These are phyloP conservation scores for Trametes sp. DNA, from an alignment of 1,284 basidiomycete genomes.

Conservation along the genomic window DNA sequence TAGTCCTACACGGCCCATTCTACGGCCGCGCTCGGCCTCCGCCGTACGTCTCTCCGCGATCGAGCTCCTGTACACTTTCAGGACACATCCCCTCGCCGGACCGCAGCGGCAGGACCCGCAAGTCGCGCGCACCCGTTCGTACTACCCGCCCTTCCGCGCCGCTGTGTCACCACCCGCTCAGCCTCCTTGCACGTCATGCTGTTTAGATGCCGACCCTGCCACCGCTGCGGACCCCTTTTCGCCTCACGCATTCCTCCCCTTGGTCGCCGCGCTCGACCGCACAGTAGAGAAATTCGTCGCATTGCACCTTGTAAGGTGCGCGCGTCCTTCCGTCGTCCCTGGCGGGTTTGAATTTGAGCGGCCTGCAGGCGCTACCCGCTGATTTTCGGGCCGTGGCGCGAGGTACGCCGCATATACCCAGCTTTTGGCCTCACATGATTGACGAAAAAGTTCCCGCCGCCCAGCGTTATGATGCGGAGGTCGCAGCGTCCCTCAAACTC, in stretches of 20 bases:
- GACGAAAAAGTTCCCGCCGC: not conserved
- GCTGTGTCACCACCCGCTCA: conserved; percentile 1
- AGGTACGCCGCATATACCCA: conserved; percentile 48
- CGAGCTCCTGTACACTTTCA: conserved; percentile 62
- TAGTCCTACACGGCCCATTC: conserved; percentile 50
- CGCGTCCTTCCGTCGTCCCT: not conserved
- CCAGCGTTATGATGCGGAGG: conserved; percentile 67
- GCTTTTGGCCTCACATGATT: conserved; percentile 9
- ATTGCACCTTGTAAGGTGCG: conserved; percentile 66
- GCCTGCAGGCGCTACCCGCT: conserved; percentile 70
- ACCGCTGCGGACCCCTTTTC: conserved; percentile 35
- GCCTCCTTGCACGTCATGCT: conserved; percentile 6
- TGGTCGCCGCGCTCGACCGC: conserved; percentile 53
- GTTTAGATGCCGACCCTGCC: conserved; percentile 12
- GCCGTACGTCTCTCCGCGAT: conserved; percentile 54
- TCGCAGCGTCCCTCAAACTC: conserved; percentile 55
- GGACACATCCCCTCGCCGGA: conserved; percentile 33
- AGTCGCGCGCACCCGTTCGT: conserved; percentile 18
- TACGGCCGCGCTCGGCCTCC: conserved; percentile 40
- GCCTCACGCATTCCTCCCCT: conserved; percentile 36
- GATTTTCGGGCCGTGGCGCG: conserved; percentile 72
- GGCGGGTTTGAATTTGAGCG: conserved; percentile 6
- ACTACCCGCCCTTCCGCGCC: not conserved
- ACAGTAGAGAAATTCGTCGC: conserved; percentile 61
- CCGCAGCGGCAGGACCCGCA: conserved; percentile 16